Conservation (phyloP, 208 protist genomes). For the Angomonas ambiguus region DNA sequence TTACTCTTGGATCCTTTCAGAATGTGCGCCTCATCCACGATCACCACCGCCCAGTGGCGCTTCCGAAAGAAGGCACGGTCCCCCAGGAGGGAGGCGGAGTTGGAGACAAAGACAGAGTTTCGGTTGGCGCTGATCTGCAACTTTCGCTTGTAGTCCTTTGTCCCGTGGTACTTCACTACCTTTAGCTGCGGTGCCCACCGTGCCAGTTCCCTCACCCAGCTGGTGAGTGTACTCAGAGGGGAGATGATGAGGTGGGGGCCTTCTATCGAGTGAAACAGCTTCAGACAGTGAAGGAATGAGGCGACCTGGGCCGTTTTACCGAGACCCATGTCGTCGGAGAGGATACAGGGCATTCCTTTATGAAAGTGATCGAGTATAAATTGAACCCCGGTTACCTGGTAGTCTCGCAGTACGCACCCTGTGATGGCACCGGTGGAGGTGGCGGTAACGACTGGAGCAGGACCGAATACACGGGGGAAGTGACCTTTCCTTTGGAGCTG, state of each 20-base stretch:
- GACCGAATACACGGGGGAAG: conserved; percentile 29
- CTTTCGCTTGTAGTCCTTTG: conserved; percentile 30
- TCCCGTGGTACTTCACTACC: conserved; percentile 91
- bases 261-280: conserved; percentile 47
- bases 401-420: conserved; percentile 79
- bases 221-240: conserved; percentile 93
- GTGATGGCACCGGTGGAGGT: conserved; percentile 23
- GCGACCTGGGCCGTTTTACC: conserved; percentile 97
- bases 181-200: conserved; percentile 90
- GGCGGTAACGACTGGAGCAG: conserved; percentile 24
- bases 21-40: conserved; percentile 97
- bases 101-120: conserved; percentile 94
- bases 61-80: conserved; percentile 80
- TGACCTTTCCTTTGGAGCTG: conserved; percentile 25
- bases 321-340: conserved; percentile 97
- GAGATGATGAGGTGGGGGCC: conserved; percentile 96
- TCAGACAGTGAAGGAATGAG: conserved; percentile 84
- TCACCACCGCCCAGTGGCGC: conserved; percentile 88
- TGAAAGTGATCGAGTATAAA: conserved; percentile 91
- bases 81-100: conserved; percentile 88
- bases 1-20: conserved; percentile 85
- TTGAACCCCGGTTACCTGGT: conserved; percentile 96
- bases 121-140: conserved; percentile 34
- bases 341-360: conserved; percentile 80
- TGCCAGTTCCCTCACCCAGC: conserved; percentile 91